Percentiles rank a stretch among this genome's conserved stretches.
Conservation (phyloP, 305 asterid species). For the Rubia occidens region DNA sequence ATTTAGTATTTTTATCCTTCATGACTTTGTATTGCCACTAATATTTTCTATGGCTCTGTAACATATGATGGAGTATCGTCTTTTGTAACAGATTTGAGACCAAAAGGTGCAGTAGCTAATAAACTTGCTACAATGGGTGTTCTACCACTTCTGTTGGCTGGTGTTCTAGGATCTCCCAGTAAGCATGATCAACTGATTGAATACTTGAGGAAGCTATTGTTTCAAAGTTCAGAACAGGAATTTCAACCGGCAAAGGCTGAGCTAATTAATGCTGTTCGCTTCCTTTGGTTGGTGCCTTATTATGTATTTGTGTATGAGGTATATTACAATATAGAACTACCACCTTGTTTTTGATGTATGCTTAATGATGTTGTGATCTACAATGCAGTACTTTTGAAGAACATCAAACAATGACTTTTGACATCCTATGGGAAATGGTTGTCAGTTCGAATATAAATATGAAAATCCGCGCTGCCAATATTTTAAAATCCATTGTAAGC, state of each 20-base stretch:
- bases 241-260: conserved; percentile 57
- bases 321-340: conserved; percentile 13
- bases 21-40: conserved; percentile 1
- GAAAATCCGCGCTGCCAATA: conserved; percentile 77
- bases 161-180: conserved; percentile 78
- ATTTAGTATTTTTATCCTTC: conserved; percentile 10
- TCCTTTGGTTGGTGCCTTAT: conserved; percentile 59
- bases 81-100: conserved; percentile 57
- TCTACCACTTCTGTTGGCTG: conserved; percentile 90
- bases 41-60: not conserved
- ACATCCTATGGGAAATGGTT: conserved; percentile 96
- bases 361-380: not conserved
- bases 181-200: conserved; percentile 57
- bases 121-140: conserved; percentile 76
- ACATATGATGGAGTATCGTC: conserved; percentile 2
- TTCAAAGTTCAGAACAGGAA: conserved; percentile 56
- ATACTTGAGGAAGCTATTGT: conserved; percentile 66
- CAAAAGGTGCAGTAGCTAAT: conserved; percentile 53
- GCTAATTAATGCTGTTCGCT: conserved; percentile 75
- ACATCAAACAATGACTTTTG: conserved; percentile 66
- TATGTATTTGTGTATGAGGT: not conserved
- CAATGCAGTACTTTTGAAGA: conserved; percentile 75
- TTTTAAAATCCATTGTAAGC: conserved; percentile 85
- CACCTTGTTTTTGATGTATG: conserved; percentile 11
- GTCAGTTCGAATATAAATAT: conserved; percentile 57